Conservation (phyloP, 805 yeast genomes). For the Zygosaccharomyces lentus region DNA sequence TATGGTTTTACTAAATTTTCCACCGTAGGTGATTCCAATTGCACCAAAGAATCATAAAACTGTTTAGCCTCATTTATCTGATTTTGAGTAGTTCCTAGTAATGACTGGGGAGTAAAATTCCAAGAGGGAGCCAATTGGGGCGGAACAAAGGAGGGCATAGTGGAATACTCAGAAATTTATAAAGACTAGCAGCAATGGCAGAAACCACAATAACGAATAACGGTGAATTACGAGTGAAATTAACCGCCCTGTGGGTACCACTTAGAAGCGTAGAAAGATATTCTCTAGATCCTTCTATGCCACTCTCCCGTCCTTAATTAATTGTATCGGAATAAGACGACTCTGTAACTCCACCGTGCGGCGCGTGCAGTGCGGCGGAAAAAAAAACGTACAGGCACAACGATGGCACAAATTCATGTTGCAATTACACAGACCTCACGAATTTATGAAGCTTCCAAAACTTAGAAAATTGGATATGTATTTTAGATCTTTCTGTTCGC, state of each 20-base stretch:
- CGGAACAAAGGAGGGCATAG: constrained; percentile 9
- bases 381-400: not conserved
- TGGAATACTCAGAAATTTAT: not conserved
- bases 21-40: constrained; percentile 47
- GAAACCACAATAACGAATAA: constrained; percentile 12
- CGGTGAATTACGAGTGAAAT: constrained; percentile 1
- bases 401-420: not conserved
- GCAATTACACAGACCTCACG: too few relatives aligned
- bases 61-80: constrained; percentile 42
- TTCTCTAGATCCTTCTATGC: not conserved
- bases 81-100: constrained; percentile 41
- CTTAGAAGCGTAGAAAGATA: not conserved
- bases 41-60: constrained; percentile 53
- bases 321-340: not conserved
- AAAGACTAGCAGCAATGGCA: constrained; percentile 1
- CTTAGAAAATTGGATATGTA: too few relatives aligned
- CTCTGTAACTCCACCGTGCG: not conserved
- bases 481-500: too few relatives aligned
- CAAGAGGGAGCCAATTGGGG: constrained; percentile 47
- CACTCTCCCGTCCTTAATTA: not conserved
- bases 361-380: not conserved
- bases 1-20: constrained; percentile 53
- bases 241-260: not conserved
- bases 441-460: too few relatives aligned
- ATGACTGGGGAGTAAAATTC: constrained; percentile 53